These are phyloP conservation scores for Stachybotrys chartarum DNA, from an alignment of 2,329 filamentous ascomycete genomes.

Conservation along the genomic window DNA sequence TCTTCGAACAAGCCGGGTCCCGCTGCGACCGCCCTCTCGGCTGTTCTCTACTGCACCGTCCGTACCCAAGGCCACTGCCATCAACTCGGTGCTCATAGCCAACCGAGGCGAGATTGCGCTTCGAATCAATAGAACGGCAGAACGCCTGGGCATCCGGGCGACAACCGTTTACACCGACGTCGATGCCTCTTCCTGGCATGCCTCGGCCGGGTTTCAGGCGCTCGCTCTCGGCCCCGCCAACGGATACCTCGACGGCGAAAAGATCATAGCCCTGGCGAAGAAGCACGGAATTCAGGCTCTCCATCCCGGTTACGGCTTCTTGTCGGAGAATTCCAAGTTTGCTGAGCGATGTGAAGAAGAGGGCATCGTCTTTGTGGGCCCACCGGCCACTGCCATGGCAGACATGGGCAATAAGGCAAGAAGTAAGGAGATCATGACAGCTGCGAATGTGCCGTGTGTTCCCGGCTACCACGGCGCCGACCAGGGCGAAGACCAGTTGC, in stretches of 20 bases:
- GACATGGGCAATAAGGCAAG: conserved; percentile 93
- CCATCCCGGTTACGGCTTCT: conserved; percentile 92
- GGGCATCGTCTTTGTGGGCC: conserved; percentile 90
- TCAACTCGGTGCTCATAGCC: conserved; percentile 83
- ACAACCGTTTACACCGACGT: conserved; percentile 94
- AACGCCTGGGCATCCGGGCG: conserved; percentile 81
- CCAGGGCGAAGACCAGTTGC: conserved; percentile 57
- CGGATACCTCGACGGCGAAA: conserved; percentile 87
- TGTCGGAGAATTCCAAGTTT: conserved; percentile 90
- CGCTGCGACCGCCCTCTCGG: conserved; percentile 36
- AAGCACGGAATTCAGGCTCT: conserved; percentile 81
- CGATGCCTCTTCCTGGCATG: conserved; percentile 82
- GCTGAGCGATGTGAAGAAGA: conserved; percentile 82
- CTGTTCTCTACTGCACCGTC: conserved; percentile 25
- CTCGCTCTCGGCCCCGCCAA: conserved; percentile 76
- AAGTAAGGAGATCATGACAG: conserved; percentile 94
- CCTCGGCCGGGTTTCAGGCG: conserved; percentile 73
- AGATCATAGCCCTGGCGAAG: conserved; percentile 84
- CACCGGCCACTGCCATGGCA: conserved; percentile 71
- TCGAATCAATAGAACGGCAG: conserved; percentile 82
- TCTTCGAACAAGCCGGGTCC: conserved; percentile 42
- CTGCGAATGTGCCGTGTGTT: conserved; percentile 91
- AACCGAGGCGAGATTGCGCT: conserved; percentile 96
- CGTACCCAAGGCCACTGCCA: conserved; percentile 35
- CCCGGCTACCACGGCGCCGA: conserved; percentile 89